Evolutionary conservation across 331 rosid genomes (phyloP), one percentile per base, ranked within the genome.

Genomic region (Quercus phellos): DNA sequence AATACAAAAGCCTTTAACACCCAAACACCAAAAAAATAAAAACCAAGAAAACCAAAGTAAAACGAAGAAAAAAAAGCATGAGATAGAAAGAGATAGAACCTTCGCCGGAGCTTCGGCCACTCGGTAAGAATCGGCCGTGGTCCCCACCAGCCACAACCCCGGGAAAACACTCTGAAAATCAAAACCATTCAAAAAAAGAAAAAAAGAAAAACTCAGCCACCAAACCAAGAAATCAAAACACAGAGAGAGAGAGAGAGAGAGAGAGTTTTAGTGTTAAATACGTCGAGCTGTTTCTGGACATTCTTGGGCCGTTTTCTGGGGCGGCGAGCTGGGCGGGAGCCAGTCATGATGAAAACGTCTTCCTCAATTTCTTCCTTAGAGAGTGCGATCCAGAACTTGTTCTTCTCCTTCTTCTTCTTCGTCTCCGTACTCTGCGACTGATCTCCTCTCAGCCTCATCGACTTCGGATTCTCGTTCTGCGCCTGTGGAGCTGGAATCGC

Each of bases 351-450:
- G 77, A 92, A 95, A 29, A 95, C 77, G 82, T 95, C 98, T 61
- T 95, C 98, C 74, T 95, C 98, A 87, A 95, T 95, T 87, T 95
- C 99, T 29, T 93, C 99, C 73, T 78, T 89, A 0, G 98, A 91
- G 54, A 95, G 89, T 26, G 98, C 98, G 87, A 95, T 91, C 99
- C 98, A 95, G 84, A 95, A 88, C 83, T 81, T 92, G 85, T 90
- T 91, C 87, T 95, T 95, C 86, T 85, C 90, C 86, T 90, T 88
- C 89, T 81, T 93, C 89, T 81, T 93, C 85, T 81, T 93, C 89
- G 80, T 93, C 85, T 92, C 92, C 34, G 72, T 9, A 26, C 89
- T 84, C 70, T 69, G 88, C 42, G 76, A 80, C 73, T 84, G 16
- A 10, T 3, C 76, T 6, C 97, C 97, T 77, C 97, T 78, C 63